Percentiles rank a stretch among this genome's conserved stretches.
Evolutionary conservation across 306 rosid species (phyloP).

Genomic region (Urtica urens): DNA sequence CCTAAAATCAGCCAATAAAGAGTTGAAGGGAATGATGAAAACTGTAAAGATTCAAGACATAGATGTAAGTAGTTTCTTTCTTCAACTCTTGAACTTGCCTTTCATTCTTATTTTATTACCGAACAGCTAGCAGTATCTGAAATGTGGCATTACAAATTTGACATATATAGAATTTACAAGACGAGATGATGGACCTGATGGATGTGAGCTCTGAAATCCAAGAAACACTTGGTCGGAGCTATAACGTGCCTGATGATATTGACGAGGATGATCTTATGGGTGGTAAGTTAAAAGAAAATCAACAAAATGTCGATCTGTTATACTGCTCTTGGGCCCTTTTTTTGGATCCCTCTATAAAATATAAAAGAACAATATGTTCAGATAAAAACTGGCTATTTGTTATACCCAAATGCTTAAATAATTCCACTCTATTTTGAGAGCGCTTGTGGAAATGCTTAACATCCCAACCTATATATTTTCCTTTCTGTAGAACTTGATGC

Average conservation of each 20-base stretch:
- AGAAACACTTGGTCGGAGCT: slow-evolving; percentile 96
- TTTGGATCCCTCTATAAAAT: no score
- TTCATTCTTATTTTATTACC: slow-evolving; percentile 15
- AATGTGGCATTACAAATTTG: slow-evolving; percentile 9
- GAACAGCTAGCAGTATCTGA: slow-evolving; percentile 1
- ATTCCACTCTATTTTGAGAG: no score
- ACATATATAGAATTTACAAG: slow-evolving; percentile 71
- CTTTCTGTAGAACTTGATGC: slow-evolving; percentile 74
- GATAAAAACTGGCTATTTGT: no score
- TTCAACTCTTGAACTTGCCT: no score
- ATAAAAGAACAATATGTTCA: no score
- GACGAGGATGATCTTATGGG: slow-evolving; percentile 97
- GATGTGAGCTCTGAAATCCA: slow-evolving; percentile 90
- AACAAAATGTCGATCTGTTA: not conserved
- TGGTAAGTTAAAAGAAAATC: slow-evolving; percentile 38
- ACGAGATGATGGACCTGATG: slow-evolving; percentile 98
- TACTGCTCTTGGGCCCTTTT: not conserved
- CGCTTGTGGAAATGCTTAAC: no score
- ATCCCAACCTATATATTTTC: not conserved
- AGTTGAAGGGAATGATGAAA: slow-evolving; percentile 97
- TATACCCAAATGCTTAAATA: no score
- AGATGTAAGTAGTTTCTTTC: slow-evolving; percentile 47
- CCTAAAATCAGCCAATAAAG: slow-evolving; percentile 93
- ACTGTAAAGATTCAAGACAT: slow-evolving; percentile 94
- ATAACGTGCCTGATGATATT: slow-evolving; percentile 88